Conservation (phyloP, 192 early-diverging fungal genomes). For the Entomortierella lignicola region DNA sequence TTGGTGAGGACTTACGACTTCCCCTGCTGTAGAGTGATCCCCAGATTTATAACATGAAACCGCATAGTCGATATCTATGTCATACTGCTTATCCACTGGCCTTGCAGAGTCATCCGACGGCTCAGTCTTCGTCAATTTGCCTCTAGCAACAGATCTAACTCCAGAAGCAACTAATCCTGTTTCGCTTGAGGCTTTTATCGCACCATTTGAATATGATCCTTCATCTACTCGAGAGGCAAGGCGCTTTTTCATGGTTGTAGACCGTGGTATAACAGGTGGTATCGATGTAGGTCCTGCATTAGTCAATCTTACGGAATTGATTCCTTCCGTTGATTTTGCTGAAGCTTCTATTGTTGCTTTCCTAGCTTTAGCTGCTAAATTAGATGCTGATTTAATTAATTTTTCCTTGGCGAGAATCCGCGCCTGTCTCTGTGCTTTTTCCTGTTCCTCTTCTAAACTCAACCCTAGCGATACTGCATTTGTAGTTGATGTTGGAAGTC, state of each 20-base stretch:
- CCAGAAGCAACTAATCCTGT: neutral
- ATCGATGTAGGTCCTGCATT: conserved; percentile 2
- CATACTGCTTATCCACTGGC: neutral
- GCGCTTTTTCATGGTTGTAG: conserved; percentile 3
- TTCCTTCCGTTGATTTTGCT: neutral
- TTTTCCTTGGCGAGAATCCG: neutral
- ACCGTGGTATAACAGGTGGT: neutral
- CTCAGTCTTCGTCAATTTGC: neutral
- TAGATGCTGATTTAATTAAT: neutral
- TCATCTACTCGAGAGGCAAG: neutral
- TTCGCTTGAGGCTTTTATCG: neutral
- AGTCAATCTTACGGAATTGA: neutral
- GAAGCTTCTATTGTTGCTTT: neutral
- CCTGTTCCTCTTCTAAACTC: neutral
- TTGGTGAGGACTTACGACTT: neutral
- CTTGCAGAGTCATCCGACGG: neutral
- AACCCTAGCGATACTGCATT: neutral
- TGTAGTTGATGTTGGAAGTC: neutral
- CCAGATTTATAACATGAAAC: conserved; percentile 2
- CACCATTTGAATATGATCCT: neutral
- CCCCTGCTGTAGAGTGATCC: conserved; percentile 1
- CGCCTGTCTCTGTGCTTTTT: neutral
- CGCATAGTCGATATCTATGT: conserved; percentile 10
- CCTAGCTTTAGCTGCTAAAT: neutral
- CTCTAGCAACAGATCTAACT: neutral